These are phyloP conservation scores for Aspergillus neotritici DNA, from an alignment of 2,329 filamentous ascomycete genomes.

Conservation along the genomic window DNA sequence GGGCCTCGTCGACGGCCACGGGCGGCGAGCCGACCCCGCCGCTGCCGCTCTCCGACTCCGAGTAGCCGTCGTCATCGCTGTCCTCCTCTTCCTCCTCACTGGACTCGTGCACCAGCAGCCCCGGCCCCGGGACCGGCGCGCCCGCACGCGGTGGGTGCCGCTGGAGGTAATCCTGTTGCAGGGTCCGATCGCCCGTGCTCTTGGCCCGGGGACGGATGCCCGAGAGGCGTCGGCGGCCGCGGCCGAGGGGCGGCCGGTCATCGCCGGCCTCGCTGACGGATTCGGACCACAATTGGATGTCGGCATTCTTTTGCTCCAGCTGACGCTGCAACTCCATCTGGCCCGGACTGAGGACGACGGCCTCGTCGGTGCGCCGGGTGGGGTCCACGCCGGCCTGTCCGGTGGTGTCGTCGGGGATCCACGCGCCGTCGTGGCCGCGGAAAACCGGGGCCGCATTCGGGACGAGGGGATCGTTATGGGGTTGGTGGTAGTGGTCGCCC, in stretches of 20 bases:
- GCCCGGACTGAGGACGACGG: slow-evolving; percentile 45
- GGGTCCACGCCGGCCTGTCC: slow-evolving; percentile 46
- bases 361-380: slow-evolving; percentile 36
- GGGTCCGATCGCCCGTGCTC: slow-evolving; percentile 33
- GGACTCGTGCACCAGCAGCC: slow-evolving; percentile 42
- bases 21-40: slow-evolving; percentile 24
- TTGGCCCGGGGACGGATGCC: slow-evolving; percentile 43
- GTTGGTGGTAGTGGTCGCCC: slow-evolving; percentile 12
- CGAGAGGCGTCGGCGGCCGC: slow-evolving; percentile 17
- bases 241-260: slow-evolving; percentile 13
- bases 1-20: slow-evolving; percentile 22
- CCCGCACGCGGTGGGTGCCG: slow-evolving; percentile 19
- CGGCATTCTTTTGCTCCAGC: slow-evolving; percentile 47
- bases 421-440: slow-evolving; percentile 44
- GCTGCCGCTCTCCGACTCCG: slow-evolving; percentile 19
- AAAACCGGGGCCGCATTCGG: slow-evolving; percentile 10
- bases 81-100: slow-evolving; percentile 22
- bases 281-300: slow-evolving; percentile 50
- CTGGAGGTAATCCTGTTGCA: slow-evolving; percentile 32
- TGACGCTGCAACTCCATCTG: slow-evolving; percentile 46
- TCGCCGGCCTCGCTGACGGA: slow-evolving; percentile 42
- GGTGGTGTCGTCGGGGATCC: slow-evolving; percentile 35
- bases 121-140: slow-evolving; percentile 45
- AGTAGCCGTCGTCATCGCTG: slow-evolving; percentile 25
- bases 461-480: no score